A percentile compares a stretch with the other conserved stretches of the same genome.
Evolutionary conservation across 179 eudicot genomes (phyloP).

Genomic region (Beta corolliflora): DNA sequence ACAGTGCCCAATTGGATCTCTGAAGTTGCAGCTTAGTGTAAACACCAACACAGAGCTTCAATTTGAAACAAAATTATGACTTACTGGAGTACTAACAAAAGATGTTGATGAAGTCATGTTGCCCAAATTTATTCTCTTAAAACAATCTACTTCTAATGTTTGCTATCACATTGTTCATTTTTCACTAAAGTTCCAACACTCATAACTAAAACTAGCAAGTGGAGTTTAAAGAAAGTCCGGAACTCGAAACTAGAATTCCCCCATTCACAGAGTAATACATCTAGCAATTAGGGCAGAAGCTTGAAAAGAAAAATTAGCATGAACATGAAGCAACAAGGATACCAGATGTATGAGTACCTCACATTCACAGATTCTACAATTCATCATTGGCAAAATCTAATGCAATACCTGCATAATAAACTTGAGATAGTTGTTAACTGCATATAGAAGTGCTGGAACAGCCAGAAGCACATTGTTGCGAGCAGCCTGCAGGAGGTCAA

Average conservation of each 20-base stretch:
- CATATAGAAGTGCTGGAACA: slow-evolving; percentile 94
- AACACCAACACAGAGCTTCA: background rate
- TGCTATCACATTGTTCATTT: background rate
- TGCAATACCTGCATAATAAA: slow-evolving; percentile 88
- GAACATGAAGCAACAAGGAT: background rate
- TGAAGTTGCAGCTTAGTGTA: background rate
- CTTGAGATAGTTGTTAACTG: slow-evolving; percentile 94
- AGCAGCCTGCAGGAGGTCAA: slow-evolving; percentile 77
- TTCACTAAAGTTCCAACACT: background rate
- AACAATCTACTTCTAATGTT: background rate
- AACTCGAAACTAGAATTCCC: background rate
- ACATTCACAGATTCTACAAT: background rate
- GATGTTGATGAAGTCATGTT: background rate
- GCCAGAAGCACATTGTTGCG: slow-evolving; percentile 94
- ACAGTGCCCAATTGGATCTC: background rate
- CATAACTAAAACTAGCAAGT: background rate
- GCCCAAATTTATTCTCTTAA: background rate
- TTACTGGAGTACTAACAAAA: background rate
- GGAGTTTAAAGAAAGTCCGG: background rate
- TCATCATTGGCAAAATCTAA: background rate
- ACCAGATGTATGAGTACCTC: background rate
- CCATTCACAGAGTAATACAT: background rate
- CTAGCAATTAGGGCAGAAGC: background rate
- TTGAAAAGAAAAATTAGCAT: background rate
- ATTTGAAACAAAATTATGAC: background rate